Evolutionary conservation across 2,329 filamentous ascomycete species (phyloP), one percentile per base, ranked within the genome.

Genomic region (Colletotrichum melonis): DNA sequence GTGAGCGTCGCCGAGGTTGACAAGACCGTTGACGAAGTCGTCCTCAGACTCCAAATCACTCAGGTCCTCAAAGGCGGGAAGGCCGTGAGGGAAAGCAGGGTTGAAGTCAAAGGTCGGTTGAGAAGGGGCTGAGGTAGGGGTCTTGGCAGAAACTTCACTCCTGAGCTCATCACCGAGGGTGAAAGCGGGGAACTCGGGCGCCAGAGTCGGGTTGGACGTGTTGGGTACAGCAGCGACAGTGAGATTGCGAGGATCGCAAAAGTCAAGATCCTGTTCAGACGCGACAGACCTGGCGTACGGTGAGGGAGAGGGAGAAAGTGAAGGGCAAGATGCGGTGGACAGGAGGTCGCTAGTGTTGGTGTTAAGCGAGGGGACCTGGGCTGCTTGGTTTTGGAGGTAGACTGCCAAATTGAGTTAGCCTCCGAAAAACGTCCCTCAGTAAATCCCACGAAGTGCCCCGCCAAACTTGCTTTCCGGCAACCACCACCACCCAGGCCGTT

Each of bases 221-320:
- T 86, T 81, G 64, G 80, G 77, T 28, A 80, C 76, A 67, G 83
- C 82, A 67, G 86, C 88, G 32, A 98, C 94, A 24, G 94, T 97
- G 76, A 98, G 86, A 80, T 97, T 94, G 80, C 95, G 92, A 42
- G 96, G 95, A 81, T 98, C 95, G 84, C 96, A 98, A 82, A 97
- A 97, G 84, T 95, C 92, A 77, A 95, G 89, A 82, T 95, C 92
- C 77, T 89, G 87, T 79, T 95, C 93, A 2, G 91, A 91, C 58
- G 89, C 86, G 81, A 92, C 86, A 69, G 93, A 91, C 78, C 89
- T 87, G 77, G 94, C 92, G 76, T 94, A 92, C 35, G 94, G 94
- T 60, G 94, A 93, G 22, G 95, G 95, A 38, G 95, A 97, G 24
- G 95, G 95, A 32, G 95, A 97, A 76, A 97, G 90, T 72, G 95